phyloP scores from a whole-genome alignment of 2,329 filamentous ascomycete genomes.

The Penicillium psychrosexuale region DNA sequence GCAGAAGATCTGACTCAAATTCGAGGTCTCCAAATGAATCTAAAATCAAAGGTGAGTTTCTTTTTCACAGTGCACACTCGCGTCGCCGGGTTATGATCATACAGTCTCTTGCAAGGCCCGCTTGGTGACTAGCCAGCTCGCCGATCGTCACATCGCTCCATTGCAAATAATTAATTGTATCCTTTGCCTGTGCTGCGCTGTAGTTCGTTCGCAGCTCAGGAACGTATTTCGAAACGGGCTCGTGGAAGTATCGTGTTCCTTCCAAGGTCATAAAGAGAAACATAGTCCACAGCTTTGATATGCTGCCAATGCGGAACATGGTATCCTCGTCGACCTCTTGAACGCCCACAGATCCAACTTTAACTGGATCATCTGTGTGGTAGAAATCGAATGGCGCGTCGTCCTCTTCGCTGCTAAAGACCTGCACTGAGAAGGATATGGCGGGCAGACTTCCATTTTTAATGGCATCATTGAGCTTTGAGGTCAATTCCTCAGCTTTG shows the following conservation, averaged over 20 bases:
- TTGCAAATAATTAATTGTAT: constrained; percentile 8
- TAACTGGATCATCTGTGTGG: constrained; percentile 34
- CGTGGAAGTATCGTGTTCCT: constrained; percentile 18
- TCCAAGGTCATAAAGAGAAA: constrained; percentile 33
- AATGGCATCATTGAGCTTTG: constrained; percentile 1
- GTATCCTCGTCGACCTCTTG: constrained; percentile 40
- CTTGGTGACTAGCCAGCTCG: constrained; percentile 37
- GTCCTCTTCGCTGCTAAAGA: constrained; percentile 38
- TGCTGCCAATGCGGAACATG: constrained; percentile 45
- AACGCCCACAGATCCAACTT: constrained; percentile 29
- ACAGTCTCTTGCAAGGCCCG: constrained; percentile 40
- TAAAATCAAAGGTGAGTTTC: constrained; percentile 1
- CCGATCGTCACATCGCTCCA: constrained; percentile 36
- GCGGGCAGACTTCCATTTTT: constrained; percentile 4
- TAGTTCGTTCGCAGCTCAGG: constrained; percentile 18
- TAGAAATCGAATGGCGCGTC: constrained; percentile 24
- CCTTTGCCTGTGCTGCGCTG: background rate
- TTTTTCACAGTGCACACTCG: background rate
- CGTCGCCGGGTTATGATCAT: constrained; percentile 9
- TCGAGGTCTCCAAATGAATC: constrained; percentile 14
- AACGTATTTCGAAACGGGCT: constrained; percentile 26
- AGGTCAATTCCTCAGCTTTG: background rate
- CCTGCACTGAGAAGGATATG: constrained; percentile 40
- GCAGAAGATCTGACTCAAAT: constrained; percentile 2
- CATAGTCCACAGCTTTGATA: constrained; percentile 45